phyloP scores from a whole-genome alignment of 1,139 yeast species.

The Suhomyces bolitotheri region DNA sequence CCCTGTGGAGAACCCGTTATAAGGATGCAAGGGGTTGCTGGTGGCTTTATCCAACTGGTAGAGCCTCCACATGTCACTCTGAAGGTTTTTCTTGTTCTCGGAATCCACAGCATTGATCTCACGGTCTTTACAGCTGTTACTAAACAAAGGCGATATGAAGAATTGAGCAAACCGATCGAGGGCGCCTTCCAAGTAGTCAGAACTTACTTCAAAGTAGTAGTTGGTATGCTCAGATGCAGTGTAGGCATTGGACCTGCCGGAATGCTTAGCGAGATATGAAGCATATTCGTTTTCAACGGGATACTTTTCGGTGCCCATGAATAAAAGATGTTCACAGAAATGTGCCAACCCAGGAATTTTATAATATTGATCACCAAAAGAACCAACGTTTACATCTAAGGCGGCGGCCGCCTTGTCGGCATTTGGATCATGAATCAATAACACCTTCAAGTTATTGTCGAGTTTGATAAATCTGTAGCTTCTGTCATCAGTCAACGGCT shows the following conservation, averaged over 20 bases:
- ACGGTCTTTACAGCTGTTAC: conserved; percentile 79
- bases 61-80: conserved; percentile 85
- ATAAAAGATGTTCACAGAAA: conserved; percentile 91
- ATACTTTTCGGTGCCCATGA: conserved; percentile 95
- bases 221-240: conserved; percentile 90
- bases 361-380: conserved; percentile 73
- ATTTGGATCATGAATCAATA: conserved; percentile 78
- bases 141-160: conserved; percentile 82
- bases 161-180: conserved; percentile 91
- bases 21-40: conserved; percentile 72
- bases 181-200: conserved; percentile 79
- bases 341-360: conserved; percentile 87
- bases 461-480: conserved; percentile 67
- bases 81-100: conserved; percentile 91
- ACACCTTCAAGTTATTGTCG: conserved; percentile 63
- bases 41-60: conserved; percentile 79
- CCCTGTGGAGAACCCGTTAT: conserved; percentile 75
- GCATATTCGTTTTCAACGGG: conserved; percentile 91
- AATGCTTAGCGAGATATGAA: conserved; percentile 69
- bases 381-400: conserved; percentile 86
- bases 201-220: conserved; percentile 81
- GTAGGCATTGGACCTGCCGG: conserved; percentile 74
- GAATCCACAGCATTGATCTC: conserved; percentile 95
- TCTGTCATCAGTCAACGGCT: conserved; percentile 76
- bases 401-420: conserved; percentile 94